phyloP scores from a whole-genome alignment of 2,329 filamentous ascomycete species.

The Fusarium illudens region DNA sequence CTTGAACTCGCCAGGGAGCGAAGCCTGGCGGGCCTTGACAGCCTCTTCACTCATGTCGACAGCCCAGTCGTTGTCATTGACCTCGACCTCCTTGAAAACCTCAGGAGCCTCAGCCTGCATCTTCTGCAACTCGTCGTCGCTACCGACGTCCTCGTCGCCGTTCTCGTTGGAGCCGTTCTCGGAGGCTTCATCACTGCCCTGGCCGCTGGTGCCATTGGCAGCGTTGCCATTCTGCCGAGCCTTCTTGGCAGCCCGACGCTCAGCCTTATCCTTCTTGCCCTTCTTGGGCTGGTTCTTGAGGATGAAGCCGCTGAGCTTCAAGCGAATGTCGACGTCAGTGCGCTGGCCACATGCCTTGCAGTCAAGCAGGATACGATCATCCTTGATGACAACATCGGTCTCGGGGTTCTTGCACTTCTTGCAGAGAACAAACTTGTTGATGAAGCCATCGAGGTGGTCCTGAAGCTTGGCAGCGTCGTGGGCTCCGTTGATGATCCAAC shows the following conservation, averaged over 20 bases:
- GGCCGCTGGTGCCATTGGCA: conserved; percentile 50
- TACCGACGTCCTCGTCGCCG: conserved; percentile 72
- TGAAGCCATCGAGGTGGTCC: conserved; percentile 98
- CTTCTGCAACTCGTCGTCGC: conserved; percentile 91
- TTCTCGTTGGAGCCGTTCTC: conserved; percentile 60
- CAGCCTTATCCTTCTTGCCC: conserved; percentile 97
- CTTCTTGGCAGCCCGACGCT: conserved; percentile 88
- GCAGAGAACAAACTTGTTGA: conserved; percentile 98
- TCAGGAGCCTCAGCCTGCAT: conserved; percentile 70
- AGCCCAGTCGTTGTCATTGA: conserved; percentile 91
- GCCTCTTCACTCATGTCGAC: conserved; percentile 97
- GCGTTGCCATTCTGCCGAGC: conserved; percentile 75
- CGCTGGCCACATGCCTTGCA: conserved; percentile 99
- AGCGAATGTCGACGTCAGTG: conserved; percentile 87
- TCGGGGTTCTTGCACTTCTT: conserved; percentile 99
- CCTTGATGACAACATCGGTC: conserved; percentile 95
- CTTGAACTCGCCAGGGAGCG: conserved; percentile 95
- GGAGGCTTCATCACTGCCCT: conserved; percentile 67
- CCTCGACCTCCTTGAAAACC: conserved; percentile 62
- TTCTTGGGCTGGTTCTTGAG: conserved; percentile 93
- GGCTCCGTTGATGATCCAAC: conserved; percentile 99
- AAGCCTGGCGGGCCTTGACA: conserved; percentile 91
- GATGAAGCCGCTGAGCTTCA: conserved; percentile 97
- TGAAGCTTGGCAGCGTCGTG: conserved; percentile 96
- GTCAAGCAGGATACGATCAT: conserved; percentile 89